Base-by-base conservation (phyloP, 73 alveolate species). In the Symbiodinium pilosum region DNA sequence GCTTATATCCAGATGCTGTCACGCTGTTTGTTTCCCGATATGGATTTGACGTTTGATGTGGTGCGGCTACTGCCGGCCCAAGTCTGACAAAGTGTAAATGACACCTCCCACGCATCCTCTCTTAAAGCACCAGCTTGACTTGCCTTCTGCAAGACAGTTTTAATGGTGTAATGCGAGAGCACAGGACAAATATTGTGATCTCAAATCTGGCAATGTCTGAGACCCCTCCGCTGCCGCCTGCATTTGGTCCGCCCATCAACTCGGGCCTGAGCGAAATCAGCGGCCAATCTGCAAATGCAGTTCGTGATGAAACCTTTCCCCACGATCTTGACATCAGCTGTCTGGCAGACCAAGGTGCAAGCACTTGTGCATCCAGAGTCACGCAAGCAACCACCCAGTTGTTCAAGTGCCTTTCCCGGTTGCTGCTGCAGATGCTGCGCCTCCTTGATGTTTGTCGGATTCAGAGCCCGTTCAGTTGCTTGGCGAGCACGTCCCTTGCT, bases 141-240 rank as follows among this genome's bases (percentile, higher is more conserved):
- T n/a, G n/a, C n/a, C n/a, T n/a, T n/a, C n/a, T n/a, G n/a, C n/a
- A n/a, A n/a, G n/a, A n/a, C n/a, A n/a, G n/a, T n/a, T n/a, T n/a
- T n/a, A n/a, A n/a, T n/a, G n/a, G n/a, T n/a, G n/a, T n/a, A n/a
- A n/a, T n/a, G n/a, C n/a, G n/a, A n/a, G n/a, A n/a, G n/a, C n/a
- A n/a, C n/a, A n/a, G n/a, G n/a, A n/a, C n/a, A n/a, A n/a, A n/a
- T n/a, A n/a, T n/a, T n/a, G n/a, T n/a, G n/a, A n/a, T n/a, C n/a
- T n/a, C n/a, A 54, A 30, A 54, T 18, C 77, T 16, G 32, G 77
- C 77, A 28, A 64, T 64, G 77, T 64, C 77, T 36, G 77, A 24
- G 77, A 64, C 77, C 28, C 77, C 77, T 2, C 77, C 77, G 77
- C 77, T 64, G 77, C 77, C 77, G 28, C 77, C 77, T 64, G 77